These are phyloP conservation scores for Metarhizium rileyi DNA, from an alignment of 2,329 filamentous ascomycete species.

Conservation along the genomic window DNA sequence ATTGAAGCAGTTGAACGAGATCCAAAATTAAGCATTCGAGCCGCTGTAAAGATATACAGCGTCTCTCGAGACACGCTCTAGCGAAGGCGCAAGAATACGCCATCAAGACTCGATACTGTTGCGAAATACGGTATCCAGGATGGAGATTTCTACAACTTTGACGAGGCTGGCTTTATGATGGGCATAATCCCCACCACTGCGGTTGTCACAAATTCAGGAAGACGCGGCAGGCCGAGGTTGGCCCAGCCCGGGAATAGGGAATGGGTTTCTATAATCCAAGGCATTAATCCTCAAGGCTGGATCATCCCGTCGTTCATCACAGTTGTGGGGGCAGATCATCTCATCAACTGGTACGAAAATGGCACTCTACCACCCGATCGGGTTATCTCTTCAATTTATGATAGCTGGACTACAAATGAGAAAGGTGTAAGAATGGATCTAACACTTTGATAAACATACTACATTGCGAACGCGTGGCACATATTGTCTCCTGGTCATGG, in stretches of 20 bases:
- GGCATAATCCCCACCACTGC: slow-evolving; percentile 16
- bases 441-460: not conserved
- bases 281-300: slow-evolving; percentile 2
- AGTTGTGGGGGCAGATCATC: not conserved
- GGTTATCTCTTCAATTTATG: not conserved
- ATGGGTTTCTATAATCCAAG: slow-evolving; percentile 16
- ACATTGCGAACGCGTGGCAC: not conserved
- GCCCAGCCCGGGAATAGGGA: slow-evolving; percentile 17
- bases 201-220: slow-evolving; percentile 17
- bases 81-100: no score
- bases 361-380: not conserved
- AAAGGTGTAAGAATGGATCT: not conserved
- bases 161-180: slow-evolving; percentile 22
- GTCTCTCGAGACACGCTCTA: no score
- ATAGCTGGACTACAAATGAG: not conserved
- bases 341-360: not conserved
- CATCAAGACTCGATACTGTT: slow-evolving; percentile 5
- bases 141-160: slow-evolving; percentile 16
- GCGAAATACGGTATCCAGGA: slow-evolving; percentile 15
- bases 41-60: no score
- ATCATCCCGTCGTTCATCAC: not conserved
- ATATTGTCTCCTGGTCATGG: not conserved
- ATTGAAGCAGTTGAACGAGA: no score
- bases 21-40: no score
- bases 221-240: slow-evolving; percentile 11